Percentiles rank a stretch among this genome's conserved stretches.
Conservation (phyloP, 768 basidiomycete species). For the Serendipita sp. region DNA sequence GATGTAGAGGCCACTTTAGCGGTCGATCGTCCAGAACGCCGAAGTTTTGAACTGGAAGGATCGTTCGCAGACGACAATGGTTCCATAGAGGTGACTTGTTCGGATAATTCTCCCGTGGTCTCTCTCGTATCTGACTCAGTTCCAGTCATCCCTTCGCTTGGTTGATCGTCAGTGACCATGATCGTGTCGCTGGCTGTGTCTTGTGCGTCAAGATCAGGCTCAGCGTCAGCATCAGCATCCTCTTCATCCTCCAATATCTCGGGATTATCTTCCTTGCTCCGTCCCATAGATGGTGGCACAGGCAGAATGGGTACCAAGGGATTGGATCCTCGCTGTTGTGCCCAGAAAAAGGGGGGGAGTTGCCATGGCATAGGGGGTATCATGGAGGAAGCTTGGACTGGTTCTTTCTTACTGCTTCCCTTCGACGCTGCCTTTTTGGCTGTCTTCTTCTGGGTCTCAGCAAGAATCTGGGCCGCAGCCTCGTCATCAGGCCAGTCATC, state of each 20-base stretch:
- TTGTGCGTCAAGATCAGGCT: too few relatives aligned
- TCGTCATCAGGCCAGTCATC: slow-evolving; percentile 5
- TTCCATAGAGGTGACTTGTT: too few relatives aligned
- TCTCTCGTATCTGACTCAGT: too few relatives aligned
- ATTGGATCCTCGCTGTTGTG: background rate
- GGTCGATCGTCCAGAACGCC: background rate
- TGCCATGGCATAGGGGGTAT: background rate
- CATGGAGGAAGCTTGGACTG: background rate
- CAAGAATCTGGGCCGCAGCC: background rate
- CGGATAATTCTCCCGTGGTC: too few relatives aligned
- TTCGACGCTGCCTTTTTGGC: background rate
- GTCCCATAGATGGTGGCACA: background rate
- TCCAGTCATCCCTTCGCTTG: too few relatives aligned
- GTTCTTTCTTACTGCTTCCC: background rate
- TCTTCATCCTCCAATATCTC: too few relatives aligned
- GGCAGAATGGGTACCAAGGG: background rate
- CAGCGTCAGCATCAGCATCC: background rate
- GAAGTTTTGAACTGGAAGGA: too few relatives aligned
- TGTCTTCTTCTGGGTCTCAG: background rate
- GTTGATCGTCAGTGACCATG: too few relatives aligned
- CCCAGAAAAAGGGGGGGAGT: background rate
- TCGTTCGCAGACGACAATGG: too few relatives aligned
- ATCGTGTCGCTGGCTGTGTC: too few relatives aligned
- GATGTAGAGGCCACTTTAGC: background rate
- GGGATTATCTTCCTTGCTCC: too few relatives aligned